Evolutionary conservation across 139 green algal genomes (phyloP).

Genomic region (Monoraphidium neglectum): DNA sequence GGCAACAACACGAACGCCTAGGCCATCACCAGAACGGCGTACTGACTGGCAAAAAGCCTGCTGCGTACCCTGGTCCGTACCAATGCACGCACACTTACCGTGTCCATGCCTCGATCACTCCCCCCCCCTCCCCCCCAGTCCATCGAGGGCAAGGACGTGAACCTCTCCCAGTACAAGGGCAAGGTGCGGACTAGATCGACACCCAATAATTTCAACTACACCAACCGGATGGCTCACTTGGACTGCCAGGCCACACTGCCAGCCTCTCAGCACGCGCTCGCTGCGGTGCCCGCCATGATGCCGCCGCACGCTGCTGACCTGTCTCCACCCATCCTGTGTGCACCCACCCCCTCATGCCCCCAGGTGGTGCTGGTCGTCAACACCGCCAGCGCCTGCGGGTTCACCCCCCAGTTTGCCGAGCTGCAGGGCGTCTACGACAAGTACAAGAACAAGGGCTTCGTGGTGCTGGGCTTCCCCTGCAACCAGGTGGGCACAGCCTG

Average conservation of each 20-base stretch:
- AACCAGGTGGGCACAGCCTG: background rate
- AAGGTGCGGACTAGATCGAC: too few species aligned
- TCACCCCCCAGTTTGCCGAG: constrained; percentile 57
- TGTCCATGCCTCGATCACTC: background rate
- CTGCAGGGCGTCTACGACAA: constrained; percentile 75
- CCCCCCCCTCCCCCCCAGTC: background rate
- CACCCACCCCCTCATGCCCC: constrained; percentile 11
- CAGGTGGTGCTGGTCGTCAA: constrained; percentile 81
- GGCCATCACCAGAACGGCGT: background rate
- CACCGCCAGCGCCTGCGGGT: constrained; percentile 54
- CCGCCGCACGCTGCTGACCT: background rate
- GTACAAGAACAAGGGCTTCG: constrained; percentile 64
- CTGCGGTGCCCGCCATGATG: background rate
- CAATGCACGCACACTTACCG: background rate
- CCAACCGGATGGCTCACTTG: too few species aligned
- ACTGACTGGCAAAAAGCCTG: background rate
- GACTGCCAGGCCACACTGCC: too few species aligned
- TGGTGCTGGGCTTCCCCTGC: constrained; percentile 67
- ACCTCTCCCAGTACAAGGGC: constrained; percentile 53
- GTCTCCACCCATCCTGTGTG: background rate
- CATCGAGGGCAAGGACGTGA: constrained; percentile 15
- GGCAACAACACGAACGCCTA: background rate
- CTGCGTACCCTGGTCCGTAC: background rate
- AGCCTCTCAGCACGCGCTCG: too few species aligned
- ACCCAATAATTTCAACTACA: too few species aligned